Evolutionary conservation across 2,329 filamentous ascomycete genomes (phyloP).

Genomic region (Calonectria hongkongensis): DNA sequence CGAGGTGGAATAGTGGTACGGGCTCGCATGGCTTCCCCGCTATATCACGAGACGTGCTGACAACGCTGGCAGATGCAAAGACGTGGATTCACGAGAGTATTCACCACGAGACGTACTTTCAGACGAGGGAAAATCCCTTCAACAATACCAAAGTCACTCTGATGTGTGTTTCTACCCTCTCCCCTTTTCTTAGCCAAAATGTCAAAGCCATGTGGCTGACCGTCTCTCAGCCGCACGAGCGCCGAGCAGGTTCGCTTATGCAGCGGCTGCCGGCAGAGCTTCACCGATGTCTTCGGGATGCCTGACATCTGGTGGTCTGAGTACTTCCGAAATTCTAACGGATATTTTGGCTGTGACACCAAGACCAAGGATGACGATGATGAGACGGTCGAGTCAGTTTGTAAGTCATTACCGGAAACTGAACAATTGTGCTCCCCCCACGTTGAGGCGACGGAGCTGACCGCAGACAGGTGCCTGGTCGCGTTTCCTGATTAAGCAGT

Average conservation of each 20-base stretch:
- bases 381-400: background rate
- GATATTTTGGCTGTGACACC: slow-evolving; percentile 34
- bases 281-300: slow-evolving; percentile 12
- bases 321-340: slow-evolving; percentile 23
- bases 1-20: background rate
- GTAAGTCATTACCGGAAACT: background rate
- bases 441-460: background rate
- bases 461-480: background rate
- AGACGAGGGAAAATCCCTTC: background rate
- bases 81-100: background rate
- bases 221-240: background rate
- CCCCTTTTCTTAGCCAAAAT: too few relatives aligned
- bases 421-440: background rate
- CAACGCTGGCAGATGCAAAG: background rate
- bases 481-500: slow-evolving; percentile 30
- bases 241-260: background rate
- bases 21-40: background rate
- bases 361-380: background rate
- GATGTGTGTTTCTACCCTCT: background rate
- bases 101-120: background rate
- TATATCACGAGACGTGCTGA: background rate
- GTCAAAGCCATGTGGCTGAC: background rate
- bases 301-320: slow-evolving; percentile 27
- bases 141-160: background rate
- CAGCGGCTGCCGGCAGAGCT: background rate